Base-by-base conservation (phyloP, 441 rosid species). In the Populus hybrid region DNA sequence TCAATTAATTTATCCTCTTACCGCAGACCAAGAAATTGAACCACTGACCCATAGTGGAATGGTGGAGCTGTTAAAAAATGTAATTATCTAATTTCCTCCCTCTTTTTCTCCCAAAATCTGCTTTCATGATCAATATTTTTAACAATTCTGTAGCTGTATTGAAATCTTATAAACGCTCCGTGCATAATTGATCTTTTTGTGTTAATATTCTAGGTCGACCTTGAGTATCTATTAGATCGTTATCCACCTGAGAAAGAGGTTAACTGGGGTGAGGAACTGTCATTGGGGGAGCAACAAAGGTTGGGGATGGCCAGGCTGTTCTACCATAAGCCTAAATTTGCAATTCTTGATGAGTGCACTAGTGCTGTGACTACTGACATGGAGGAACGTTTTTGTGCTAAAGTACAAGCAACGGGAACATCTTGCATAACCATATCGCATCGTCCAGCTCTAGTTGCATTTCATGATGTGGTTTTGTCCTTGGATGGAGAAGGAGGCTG, bases 261-360 rank as follows among this genome's bases (percentile, higher is more conserved):
- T 69, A 97, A 93, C 64, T 97, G 99, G 99, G 99, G 98, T 31
- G 98, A 97, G 81, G 99, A 95, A 84, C 85, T 97, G 76, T 97
- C 99, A 81, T 85, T 97, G 26, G 99, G 99, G 78, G 99, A 97
- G 89, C 99, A 97, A 84, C 99, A 97, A 83, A 93, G 96, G 83
- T 83, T 97, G 81, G 99, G 99, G 76, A 97, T 97, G 99, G 99
- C 99, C 65, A 91, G 99, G 82, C 83, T 97, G 74, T 95, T 97
- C 85, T 97, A 94, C 79, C 99, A 97, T 86, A 97, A 88, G 85
- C 99, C 99, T 76, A 97, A 91, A 80, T 97, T 97, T 95, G 99
- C 99, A 80, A 97, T 97, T 89, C 99, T 97, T 83, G 99, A 97
- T 84, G 99, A 95, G 88, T 97, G 99, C 88, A 97, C 99, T 66